Conservation (phyloP, 306 rosid genomes). For the Acacia crassicarpa region DNA sequence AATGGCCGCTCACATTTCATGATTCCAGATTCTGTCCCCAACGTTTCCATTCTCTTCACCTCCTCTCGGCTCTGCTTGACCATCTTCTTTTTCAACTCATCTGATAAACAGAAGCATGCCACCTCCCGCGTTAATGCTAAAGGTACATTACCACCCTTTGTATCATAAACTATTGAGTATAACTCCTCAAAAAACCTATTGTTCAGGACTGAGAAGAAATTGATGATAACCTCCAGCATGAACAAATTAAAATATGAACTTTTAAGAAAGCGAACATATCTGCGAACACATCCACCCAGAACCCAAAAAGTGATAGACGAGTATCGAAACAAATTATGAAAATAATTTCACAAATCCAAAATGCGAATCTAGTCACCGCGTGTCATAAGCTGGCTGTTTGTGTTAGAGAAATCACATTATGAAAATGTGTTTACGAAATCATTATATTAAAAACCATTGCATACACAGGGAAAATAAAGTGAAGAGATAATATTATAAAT, state of each 20-base stretch:
- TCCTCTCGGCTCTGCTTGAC: neutral
- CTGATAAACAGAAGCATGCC: neutral
- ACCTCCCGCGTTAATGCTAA: neutral
- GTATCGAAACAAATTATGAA: neutral
- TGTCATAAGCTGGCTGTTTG: neutral
- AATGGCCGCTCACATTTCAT: neutral
- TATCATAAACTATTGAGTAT: no score
- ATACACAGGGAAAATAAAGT: no score
- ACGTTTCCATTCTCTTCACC: neutral
- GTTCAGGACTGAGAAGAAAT: no score
- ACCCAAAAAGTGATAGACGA: neutral
- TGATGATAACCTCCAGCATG: neutral
- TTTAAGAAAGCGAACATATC: neutral
- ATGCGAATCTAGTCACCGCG: neutral
- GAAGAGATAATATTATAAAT: no score
- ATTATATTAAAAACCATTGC: no score
- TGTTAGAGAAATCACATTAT: neutral
- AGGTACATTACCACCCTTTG: neutral
- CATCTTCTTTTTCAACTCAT: neutral
- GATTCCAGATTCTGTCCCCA: neutral
- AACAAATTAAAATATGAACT: no score
- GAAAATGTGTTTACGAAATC: neutral
- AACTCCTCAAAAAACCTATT: no score
- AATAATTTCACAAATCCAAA: neutral
- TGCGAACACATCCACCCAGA: no score